Conservation (phyloP, 805 yeast genomes). For the Candida vaughaniae region DNA sequence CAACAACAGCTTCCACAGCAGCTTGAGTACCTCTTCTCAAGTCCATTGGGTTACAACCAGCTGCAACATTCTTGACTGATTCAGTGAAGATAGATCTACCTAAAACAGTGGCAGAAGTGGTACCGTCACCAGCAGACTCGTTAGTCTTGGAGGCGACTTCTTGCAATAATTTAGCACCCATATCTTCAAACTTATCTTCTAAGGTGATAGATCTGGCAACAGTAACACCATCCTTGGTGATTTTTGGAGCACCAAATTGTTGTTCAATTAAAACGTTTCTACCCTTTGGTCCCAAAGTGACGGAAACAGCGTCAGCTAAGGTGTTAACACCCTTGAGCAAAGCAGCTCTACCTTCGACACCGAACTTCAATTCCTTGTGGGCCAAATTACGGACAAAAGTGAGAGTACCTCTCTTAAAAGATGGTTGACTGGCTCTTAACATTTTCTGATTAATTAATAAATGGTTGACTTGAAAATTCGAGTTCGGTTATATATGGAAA, state of each 20-base stretch:
- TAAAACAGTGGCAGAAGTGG: conserved; percentile 94
- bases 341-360: conserved; percentile 97
- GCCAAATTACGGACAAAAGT: conserved; percentile 48
- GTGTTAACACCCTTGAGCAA: conserved; percentile 90
- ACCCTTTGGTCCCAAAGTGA: conserved; percentile 97
- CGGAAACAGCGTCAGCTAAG: conserved; percentile 93
- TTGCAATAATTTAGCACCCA: conserved; percentile 93
- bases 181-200: conserved; percentile 88
- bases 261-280: conserved; percentile 96
- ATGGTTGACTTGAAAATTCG: not conserved
- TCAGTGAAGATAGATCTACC: conserved; percentile 96
- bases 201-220: conserved; percentile 85
- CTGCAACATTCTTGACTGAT: conserved; percentile 94
- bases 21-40: conserved; percentile 96
- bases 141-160: conserved; percentile 97
- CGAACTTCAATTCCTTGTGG: conserved; percentile 94
- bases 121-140: conserved; percentile 98
- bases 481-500: conserved; percentile 10
- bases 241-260: conserved; percentile 94
- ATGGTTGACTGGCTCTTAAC: conserved; percentile 12
- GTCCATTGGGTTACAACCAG: conserved; percentile 99
- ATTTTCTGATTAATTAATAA: no score
- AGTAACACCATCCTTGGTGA: conserved; percentile 98
- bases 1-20: conserved; percentile 91
- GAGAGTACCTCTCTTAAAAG: conserved; percentile 6